phyloP scores from a whole-genome alignment of 2,329 filamentous ascomycete species.

The Sclerotinia nivalis region DNA sequence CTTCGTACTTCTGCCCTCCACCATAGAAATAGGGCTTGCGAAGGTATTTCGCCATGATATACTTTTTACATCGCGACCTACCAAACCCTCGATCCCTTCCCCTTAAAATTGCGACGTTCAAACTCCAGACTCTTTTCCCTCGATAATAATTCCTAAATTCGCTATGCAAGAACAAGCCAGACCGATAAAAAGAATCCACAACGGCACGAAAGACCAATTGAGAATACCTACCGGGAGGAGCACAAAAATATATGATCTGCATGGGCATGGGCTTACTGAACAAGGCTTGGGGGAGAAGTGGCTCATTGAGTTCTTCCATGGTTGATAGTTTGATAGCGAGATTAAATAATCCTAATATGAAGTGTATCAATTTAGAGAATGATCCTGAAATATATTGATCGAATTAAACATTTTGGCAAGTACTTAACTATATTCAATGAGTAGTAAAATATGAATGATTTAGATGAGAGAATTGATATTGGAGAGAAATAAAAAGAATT shows the following conservation, averaged over 20 bases:
- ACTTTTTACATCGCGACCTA: not conserved
- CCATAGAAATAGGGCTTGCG: not conserved
- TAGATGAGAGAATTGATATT: not conserved
- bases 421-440: not conserved
- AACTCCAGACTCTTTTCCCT: not conserved
- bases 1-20: not conserved
- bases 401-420: conserved; percentile 8
- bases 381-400: conserved; percentile 20
- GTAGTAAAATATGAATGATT: not conserved
- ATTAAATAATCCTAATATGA: conserved; percentile 10
- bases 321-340: conserved; percentile 10
- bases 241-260: not conserved
- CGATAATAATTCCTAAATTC: not conserved
- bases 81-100: not conserved
- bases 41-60: not conserved
- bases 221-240: not conserved
- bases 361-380: not conserved
- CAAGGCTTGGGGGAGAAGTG: conserved; percentile 1
- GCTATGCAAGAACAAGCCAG: not conserved
- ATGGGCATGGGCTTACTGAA: not conserved
- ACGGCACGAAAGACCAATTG: not conserved
- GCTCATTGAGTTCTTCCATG: not conserved
- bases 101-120: not conserved
- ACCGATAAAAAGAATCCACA: not conserved
- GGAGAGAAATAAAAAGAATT: not conserved